Conservation (phyloP, 352 stramenopile genomes). For the Globisporangium apiculatum region DNA sequence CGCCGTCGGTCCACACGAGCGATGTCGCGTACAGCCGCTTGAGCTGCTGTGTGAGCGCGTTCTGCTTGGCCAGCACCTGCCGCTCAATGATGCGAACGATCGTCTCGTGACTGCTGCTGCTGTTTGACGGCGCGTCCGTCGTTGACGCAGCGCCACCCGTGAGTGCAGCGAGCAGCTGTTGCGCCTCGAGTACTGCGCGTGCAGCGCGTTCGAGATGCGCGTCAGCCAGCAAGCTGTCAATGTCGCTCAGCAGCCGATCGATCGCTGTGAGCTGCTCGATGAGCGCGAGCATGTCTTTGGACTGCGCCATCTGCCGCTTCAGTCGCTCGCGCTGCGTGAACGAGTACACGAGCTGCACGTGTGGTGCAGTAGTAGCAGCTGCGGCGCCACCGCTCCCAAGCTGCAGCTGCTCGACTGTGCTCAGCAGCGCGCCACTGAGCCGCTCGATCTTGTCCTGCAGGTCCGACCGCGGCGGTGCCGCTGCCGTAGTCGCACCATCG, state of each 20-base stretch:
- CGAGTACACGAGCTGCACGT: conserved; percentile 39
- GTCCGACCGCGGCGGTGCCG: conserved; percentile 22
- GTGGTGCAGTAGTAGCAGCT: conserved; percentile 6
- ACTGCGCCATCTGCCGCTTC: conserved; percentile 55
- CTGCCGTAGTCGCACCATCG: neutral
- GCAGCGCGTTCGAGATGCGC: conserved; percentile 40
- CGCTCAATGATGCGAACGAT: conserved; percentile 17
- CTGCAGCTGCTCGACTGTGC: conserved; percentile 47
- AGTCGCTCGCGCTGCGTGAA: conserved; percentile 54
- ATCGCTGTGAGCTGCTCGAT: conserved; percentile 66
- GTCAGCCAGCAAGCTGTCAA: conserved; percentile 39
- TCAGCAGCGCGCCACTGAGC: conserved; percentile 34
- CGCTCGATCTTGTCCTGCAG: conserved; percentile 41
- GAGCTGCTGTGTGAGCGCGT: conserved; percentile 36
- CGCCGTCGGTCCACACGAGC: conserved; percentile 31
- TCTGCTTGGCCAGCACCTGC: conserved; percentile 50
- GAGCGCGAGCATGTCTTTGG: conserved; percentile 45
- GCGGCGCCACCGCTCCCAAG: conserved; percentile 7
- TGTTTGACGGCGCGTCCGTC: no score
- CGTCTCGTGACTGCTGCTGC: conserved; percentile 24
- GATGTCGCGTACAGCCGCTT: conserved; percentile 36
- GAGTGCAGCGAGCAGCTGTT: conserved; percentile 29
- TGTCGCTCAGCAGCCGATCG: conserved; percentile 37
- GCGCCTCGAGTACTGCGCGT: conserved; percentile 25
- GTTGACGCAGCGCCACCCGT: neutral